phyloP scores from a whole-genome alignment of 169 alveolate species.

The Eimeria tenella region DNA sequence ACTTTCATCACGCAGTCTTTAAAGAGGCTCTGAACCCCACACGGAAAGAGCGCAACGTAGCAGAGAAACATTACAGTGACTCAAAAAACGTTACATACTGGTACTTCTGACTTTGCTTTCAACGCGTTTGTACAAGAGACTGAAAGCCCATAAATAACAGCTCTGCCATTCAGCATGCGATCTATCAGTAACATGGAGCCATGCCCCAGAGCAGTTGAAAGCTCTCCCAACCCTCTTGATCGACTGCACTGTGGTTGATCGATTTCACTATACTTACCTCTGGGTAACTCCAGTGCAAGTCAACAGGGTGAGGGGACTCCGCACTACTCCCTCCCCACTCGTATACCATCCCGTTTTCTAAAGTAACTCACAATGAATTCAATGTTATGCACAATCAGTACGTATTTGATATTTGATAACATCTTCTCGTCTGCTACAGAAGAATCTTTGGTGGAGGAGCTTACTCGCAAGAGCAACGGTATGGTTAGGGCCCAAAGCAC shows the following conservation, averaged over 20 bases:
- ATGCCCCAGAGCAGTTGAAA: background rate
- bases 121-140: background rate
- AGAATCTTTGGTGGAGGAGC: background rate
- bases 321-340: constrained; percentile 61
- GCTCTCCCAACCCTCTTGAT: background rate
- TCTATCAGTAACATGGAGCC: too few relatives aligned
- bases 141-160: too few relatives aligned
- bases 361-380: background rate
- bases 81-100: background rate
- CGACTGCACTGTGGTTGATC: background rate
- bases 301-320: constrained; percentile 37
- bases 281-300: constrained; percentile 41
- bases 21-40: constrained; percentile 17
- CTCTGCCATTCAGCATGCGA: too few relatives aligned
- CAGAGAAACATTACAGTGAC: too few relatives aligned
- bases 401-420: too few relatives aligned
- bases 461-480: constrained; percentile 59
- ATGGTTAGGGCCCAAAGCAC: constrained; percentile 37
- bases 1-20: constrained; percentile 30
- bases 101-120: background rate
- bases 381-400: too few relatives aligned
- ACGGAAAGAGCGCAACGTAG: too few relatives aligned
- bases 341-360: constrained; percentile 52
- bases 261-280: background rate
- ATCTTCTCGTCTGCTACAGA: too few relatives aligned